Evolutionary conservation across 345 rosid species (phyloP), one percentile per base, ranked within the genome.

Genomic region (Nasturtium officinale): DNA sequence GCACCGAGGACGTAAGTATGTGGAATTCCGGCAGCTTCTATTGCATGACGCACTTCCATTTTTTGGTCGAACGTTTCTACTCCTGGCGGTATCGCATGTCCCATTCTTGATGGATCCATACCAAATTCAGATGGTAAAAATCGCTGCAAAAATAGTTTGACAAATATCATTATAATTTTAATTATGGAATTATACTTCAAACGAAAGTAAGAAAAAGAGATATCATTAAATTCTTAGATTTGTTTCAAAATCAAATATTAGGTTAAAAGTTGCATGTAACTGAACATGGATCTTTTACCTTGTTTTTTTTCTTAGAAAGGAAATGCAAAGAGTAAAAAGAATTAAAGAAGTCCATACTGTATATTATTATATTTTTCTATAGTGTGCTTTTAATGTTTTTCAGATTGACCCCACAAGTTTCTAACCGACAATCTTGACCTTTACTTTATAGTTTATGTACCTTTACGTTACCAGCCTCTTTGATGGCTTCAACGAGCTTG

Each of bases 61-160:
- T 94, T 94, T 55, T 91, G 83, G 51, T 91, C 98, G 32, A 94
- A 91, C 0, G 95, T 66, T 50, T 79, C 93, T 67, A 87, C 84
- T 59, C 97, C 96, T 0, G 98, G 99, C 20, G 85, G 91, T 8
- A 95, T 64, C 2, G 96, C 97, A 10, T 87, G 61, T 28, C 57
- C 83, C 98, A 94, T 94, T 11, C 82, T 62, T 0, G 96, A 57
- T 26, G 97, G 95, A 72, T 94, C 96, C 81, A 85, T 91, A 3
- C 98, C 98, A 65, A 89, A 94, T 63, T 94, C 98, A 2, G 97
- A 91, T 0, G 96, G 97, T 78, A 94, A 69, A 71, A 94, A 91
- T 17, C 96, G 80, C 97, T 92, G 38, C 45, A 64, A 32, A 9
- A 6, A 53, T 50, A 15, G 1, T 17, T 63, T 53, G 17, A 28